phyloP scores from a whole-genome alignment of 495 filamentous ascomycete genomes.

The Daldinia vernicosa region DNA sequence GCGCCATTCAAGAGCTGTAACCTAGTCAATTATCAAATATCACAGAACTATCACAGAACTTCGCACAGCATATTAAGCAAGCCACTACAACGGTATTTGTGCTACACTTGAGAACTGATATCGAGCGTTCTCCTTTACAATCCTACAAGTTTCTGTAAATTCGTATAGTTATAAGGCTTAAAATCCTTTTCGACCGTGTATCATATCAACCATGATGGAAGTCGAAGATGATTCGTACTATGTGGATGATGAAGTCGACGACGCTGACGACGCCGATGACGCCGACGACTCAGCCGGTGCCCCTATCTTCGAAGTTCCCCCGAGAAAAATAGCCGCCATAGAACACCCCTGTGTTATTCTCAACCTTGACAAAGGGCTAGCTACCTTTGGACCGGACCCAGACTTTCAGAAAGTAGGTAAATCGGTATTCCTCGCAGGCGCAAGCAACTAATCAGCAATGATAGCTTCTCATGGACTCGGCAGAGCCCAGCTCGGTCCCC shows the following conservation, averaged over 20 bases:
- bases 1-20: neutral
- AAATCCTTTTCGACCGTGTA: too few relatives aligned
- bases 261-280: conserved; percentile 22
- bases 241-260: conserved; percentile 3
- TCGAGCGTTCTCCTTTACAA: neutral
- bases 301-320: conserved; percentile 63
- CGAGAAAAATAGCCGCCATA: conserved; percentile 72
- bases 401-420: conserved; percentile 70
- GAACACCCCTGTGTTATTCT: conserved; percentile 89
- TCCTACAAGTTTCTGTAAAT: neutral
- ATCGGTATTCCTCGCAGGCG: neutral
- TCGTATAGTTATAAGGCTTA: neutral
- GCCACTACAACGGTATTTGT: conserved; percentile 3
- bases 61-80: neutral
- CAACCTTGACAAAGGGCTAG: conserved; percentile 82
- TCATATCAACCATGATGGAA: conserved; percentile 13
- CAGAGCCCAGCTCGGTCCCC: conserved; percentile 57
- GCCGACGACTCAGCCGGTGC: conserved; percentile 39
- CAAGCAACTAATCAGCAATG: neutral
- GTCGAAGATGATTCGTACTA: conserved; percentile 13
- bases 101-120: neutral
- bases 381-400: conserved; percentile 74
- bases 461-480: conserved; percentile 37
- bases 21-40: conserved; percentile 8
- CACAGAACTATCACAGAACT: conserved; percentile 4